Percentiles rank a stretch among this genome's conserved stretches.
Evolutionary conservation across 1,139 yeast species (phyloP).

Genomic region (Geotrichum bryndzae): DNA sequence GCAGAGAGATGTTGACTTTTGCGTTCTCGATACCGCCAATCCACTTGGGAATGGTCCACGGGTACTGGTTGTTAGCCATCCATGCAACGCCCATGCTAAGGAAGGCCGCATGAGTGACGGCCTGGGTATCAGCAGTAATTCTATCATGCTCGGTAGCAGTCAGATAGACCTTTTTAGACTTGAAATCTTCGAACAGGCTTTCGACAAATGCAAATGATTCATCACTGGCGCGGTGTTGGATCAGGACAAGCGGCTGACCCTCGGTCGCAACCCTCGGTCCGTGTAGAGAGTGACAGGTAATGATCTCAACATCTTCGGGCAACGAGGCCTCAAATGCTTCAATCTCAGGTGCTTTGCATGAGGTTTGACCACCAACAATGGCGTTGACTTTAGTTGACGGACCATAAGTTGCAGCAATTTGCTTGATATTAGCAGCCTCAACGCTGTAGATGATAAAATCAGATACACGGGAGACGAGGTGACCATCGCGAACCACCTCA

Average conservation of each 20-base stretch:
- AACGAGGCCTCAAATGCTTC: slow-evolving; percentile 70
- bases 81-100: slow-evolving; percentile 96
- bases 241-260: slow-evolving; percentile 88
- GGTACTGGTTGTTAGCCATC: slow-evolving; percentile 76
- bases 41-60: slow-evolving; percentile 88
- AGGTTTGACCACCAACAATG: slow-evolving; percentile 96
- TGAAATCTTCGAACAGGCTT: slow-evolving; percentile 59
- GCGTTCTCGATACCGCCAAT: slow-evolving; percentile 94
- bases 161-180: slow-evolving; percentile 71
- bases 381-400: slow-evolving; percentile 85
- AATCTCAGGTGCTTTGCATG: slow-evolving; percentile 89
- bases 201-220: slow-evolving; percentile 57
- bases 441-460: slow-evolving; percentile 86
- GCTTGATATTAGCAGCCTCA: slow-evolving; percentile 65
- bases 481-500: slow-evolving; percentile 65
- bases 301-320: slow-evolving; percentile 74
- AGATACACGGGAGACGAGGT: slow-evolving; percentile 67
- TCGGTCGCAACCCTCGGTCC: slow-evolving; percentile 86
- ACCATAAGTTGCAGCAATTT: slow-evolving; percentile 69
- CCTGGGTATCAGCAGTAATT: slow-evolving; percentile 97
- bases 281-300: slow-evolving; percentile 85
- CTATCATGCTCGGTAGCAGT: slow-evolving; percentile 83
- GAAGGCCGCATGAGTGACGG: slow-evolving; percentile 97
- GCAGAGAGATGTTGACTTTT: slow-evolving; percentile 81
- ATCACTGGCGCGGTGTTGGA: slow-evolving; percentile 62